Base-by-base conservation (phyloP, 2,329 filamentous ascomycete species). In the Whalleya microplaca region DNA sequence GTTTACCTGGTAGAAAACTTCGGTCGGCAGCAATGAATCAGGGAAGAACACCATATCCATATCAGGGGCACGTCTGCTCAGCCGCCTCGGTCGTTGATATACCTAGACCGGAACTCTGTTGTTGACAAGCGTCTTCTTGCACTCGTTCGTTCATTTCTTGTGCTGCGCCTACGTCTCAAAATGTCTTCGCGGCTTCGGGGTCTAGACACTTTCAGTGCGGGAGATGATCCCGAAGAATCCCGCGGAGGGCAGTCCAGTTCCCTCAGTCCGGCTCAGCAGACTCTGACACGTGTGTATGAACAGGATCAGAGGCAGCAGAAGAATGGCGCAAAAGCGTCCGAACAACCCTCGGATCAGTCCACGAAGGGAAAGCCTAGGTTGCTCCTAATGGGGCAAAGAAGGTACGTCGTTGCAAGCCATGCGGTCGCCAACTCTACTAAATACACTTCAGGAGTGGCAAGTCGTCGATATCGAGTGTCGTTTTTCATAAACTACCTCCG, bases 401-500 rank as follows among this genome's bases (percentile, higher is more conserved):
- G 94, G 95, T 96, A 78, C 66, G 80, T 71, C 48, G 4, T 27
- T n/a, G 37, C 5, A 12, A 45, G 21, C n/a, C 21, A 18, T 20
- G 47, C 42, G 5, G 41, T 52, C 8, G 40, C 21, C 45, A 50
- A 54, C 27, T 20, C 16, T 18, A 53, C 59, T 68, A 68, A 61
- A 59, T 45, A 37, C 23, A 29, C 45, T 41, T 20, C 64, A 99
- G 95, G 78, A 97, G 93, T 71, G 95, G 95, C 58, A 99, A 99
- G 73, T 98, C 95, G 0, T 99, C 95, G 5, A 98, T 99, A 71
- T 95, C 93, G 21, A 98, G 92, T 70, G 96, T 99, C 46, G 94
- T 99, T n/a, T 98, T 99, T 70, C 93, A 98, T 76, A 99, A 99
- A 73, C 87, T 98, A 71, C 92, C 94, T 2, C 93, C 95, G 2